phyloP scores from a whole-genome alignment of 2,329 filamentous ascomycete species.

The Zymoseptoria ardabiliae region DNA sequence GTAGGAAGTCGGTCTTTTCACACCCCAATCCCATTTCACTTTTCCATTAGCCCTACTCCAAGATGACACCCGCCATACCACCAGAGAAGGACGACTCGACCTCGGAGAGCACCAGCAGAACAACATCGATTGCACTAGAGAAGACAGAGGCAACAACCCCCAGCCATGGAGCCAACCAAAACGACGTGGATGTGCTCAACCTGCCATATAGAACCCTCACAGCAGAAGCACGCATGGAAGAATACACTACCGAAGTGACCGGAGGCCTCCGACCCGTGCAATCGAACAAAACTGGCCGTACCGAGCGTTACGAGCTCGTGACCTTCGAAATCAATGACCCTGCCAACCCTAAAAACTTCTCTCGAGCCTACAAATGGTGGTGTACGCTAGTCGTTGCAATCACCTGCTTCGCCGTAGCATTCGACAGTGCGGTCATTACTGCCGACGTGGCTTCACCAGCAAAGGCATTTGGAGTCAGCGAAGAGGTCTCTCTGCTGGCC shows the following conservation, averaged over 20 bases:
- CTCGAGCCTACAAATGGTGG: slow-evolving; percentile 26
- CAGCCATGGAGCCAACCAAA: not conserved
- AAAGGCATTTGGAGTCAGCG: slow-evolving; percentile 58
- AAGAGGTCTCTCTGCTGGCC: slow-evolving; percentile 64
- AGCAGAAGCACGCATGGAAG: slow-evolving; percentile 18
- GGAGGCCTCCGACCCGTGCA: slow-evolving; percentile 19
- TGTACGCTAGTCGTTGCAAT: slow-evolving; percentile 70
- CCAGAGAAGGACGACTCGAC: not conserved
- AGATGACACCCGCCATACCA: slow-evolving; percentile 1
- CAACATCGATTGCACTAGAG: slow-evolving; percentile 1
- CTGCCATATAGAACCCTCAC: slow-evolving; percentile 19
- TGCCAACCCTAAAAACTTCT: slow-evolving; percentile 28
- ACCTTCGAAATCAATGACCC: slow-evolving; percentile 57
- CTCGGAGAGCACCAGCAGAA: not conserved
- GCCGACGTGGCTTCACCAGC: slow-evolving; percentile 57
- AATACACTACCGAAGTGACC: slow-evolving; percentile 22
- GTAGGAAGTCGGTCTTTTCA: not conserved
- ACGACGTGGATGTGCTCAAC: slow-evolving; percentile 12
- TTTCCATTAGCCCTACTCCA: not conserved
- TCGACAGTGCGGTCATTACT: slow-evolving; percentile 66
- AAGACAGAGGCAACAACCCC: slow-evolving; percentile 1
- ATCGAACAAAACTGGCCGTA: slow-evolving; percentile 24
- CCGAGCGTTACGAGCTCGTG: slow-evolving; percentile 51
- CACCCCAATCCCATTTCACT: not conserved
- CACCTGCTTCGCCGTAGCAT: slow-evolving; percentile 42